phyloP scores from a whole-genome alignment of 768 basidiomycete genomes.

The Coprinopsis sp. region DNA sequence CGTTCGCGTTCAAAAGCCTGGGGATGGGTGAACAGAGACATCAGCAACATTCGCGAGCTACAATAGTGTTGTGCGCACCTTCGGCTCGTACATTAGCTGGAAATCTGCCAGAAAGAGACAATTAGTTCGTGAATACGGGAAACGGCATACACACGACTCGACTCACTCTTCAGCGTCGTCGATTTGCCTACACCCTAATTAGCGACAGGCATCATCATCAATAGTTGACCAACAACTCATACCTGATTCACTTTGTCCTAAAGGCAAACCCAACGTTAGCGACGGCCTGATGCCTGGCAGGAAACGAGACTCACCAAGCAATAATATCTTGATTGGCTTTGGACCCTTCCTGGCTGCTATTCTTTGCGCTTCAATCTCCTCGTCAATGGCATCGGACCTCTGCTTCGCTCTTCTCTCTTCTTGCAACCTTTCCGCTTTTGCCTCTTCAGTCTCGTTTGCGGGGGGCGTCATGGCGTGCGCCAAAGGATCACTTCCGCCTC shows the following conservation, averaged over 20 bases:
- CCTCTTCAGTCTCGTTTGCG: conserved; percentile 41
- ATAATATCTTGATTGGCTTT: conserved; percentile 52
- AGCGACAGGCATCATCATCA: conserved; percentile 3
- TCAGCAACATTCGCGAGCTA: neutral
- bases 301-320: conserved; percentile 44
- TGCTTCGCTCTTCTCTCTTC: conserved; percentile 49
- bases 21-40: neutral
- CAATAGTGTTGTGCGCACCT: conserved; percentile 28
- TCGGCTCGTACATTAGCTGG: conserved; percentile 60
- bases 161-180: conserved; percentile 74
- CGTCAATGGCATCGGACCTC: conserved; percentile 61
- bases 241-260: conserved; percentile 84
- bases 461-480: conserved; percentile 46
- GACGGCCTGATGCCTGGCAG: neutral
- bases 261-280: neutral
- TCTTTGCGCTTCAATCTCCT: conserved; percentile 49
- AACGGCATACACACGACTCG: neutral
- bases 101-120: conserved; percentile 38
- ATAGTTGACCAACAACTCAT: conserved; percentile 14
- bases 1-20: conserved; percentile 57
- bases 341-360: conserved; percentile 42
- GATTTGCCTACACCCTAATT: conserved; percentile 73
- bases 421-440: conserved; percentile 41
- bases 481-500: conserved; percentile 56
- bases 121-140: neutral